Percentiles rank a stretch among this genome's conserved stretches.
These are phyloP conservation scores for Pythium grandisporangium DNA, from an alignment of 352 stramenopile species.

Conservation along the genomic window DNA sequence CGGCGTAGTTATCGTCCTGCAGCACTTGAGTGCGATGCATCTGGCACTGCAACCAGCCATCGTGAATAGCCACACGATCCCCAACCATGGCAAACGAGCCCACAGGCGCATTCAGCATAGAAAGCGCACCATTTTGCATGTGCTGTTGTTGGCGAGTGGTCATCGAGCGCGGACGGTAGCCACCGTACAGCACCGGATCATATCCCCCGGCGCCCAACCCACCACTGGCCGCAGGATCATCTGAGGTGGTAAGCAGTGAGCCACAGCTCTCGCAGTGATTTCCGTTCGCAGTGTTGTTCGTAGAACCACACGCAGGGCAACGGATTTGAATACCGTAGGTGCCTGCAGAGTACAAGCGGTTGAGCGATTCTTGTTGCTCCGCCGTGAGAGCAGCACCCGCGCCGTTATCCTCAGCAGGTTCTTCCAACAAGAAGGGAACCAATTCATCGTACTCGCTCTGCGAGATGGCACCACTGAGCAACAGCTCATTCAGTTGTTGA, in stretches of 20 bases:
- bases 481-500: slow-evolving; percentile 76
- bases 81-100: slow-evolving; percentile 74
- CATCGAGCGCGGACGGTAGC: slow-evolving; percentile 50
- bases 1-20: slow-evolving; percentile 84
- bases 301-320: slow-evolving; percentile 74
- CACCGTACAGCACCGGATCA: no score
- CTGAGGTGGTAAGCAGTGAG: slow-evolving; percentile 72
- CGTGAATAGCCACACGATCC: slow-evolving; percentile 74
- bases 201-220: slow-evolving; percentile 22
- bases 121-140: slow-evolving; percentile 42
- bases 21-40: slow-evolving; percentile 82
- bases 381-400: slow-evolving; percentile 60
- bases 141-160: no score
- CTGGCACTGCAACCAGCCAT: slow-evolving; percentile 76
- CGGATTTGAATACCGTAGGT: slow-evolving; percentile 84
- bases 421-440: slow-evolving; percentile 80
- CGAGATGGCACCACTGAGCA: slow-evolving; percentile 73
- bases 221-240: slow-evolving; percentile 34
- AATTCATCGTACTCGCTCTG: slow-evolving; percentile 83
- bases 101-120: slow-evolving; percentile 56
- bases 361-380: slow-evolving; percentile 79
- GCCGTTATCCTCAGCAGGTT: slow-evolving; percentile 36
- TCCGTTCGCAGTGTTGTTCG: slow-evolving; percentile 84
- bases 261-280: slow-evolving; percentile 85
- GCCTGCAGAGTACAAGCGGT: slow-evolving; percentile 59